Percentiles rank a stretch among this genome's conserved stretches.
These are phyloP conservation scores for Aspergillus versicolor DNA, from an alignment of 2,329 filamentous ascomycete genomes.

Conservation along the genomic window DNA sequence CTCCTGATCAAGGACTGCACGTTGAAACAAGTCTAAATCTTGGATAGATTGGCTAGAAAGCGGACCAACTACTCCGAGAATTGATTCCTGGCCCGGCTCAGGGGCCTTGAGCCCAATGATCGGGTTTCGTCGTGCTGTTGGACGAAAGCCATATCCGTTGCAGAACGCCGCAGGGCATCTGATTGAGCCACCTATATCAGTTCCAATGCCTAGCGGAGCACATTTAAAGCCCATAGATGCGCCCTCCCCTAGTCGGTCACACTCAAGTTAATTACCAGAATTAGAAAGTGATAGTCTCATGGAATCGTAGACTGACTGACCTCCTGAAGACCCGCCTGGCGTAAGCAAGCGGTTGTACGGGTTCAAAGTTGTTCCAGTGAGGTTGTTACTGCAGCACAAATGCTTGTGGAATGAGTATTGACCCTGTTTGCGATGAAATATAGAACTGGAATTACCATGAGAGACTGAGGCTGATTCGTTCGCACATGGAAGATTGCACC, in stretches of 20 bases:
- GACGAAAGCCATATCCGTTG: slow-evolving; percentile 45
- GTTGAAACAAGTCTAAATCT: slow-evolving; percentile 41
- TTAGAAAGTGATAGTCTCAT: too few species aligned
- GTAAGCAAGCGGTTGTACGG: slow-evolving; percentile 41
- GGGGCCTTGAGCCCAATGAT: slow-evolving; percentile 28
- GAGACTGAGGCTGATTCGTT: slow-evolving; percentile 44
- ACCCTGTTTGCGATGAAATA: not conserved
- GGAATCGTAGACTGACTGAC: too few species aligned
- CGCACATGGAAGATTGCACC: slow-evolving; percentile 46
- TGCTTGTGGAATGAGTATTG: slow-evolving; percentile 25
- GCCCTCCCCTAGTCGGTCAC: slow-evolving; percentile 32
- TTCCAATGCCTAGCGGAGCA: slow-evolving; percentile 45
- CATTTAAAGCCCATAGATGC: slow-evolving; percentile 44
- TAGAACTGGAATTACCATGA: slow-evolving; percentile 32
- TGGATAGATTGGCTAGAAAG: slow-evolving; percentile 28
- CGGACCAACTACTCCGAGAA: slow-evolving; percentile 35
- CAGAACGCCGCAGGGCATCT: slow-evolving; percentile 47
- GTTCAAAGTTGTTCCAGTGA: slow-evolving; percentile 42
- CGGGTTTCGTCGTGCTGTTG: slow-evolving; percentile 38
- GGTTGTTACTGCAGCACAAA: slow-evolving; percentile 41
- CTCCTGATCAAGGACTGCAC: slow-evolving; percentile 37
- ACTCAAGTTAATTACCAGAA: too few species aligned
- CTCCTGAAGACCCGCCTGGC: slow-evolving; percentile 46
- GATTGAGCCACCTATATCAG: slow-evolving; percentile 50
- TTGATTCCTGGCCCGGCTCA: slow-evolving; percentile 36